Conservation (phyloP, 2,329 filamentous ascomycete species). For the Davidsoniella virescens region DNA sequence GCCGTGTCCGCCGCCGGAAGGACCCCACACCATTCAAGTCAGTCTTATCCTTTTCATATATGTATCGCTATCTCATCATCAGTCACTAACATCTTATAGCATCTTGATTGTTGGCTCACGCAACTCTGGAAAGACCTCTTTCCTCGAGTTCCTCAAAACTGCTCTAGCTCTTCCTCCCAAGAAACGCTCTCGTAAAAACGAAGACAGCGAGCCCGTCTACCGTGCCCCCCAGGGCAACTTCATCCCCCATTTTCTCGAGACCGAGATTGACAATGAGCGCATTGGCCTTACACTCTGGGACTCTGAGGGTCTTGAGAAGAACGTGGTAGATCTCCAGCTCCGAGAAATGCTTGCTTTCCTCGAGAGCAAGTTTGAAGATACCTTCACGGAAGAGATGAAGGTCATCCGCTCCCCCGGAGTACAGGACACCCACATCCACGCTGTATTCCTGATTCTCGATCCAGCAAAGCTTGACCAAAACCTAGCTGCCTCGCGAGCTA, state of each 20-base stretch:
- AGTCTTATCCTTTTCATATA: slow-evolving; percentile 27
- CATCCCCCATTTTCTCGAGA: slow-evolving; percentile 78
- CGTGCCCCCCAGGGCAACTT: slow-evolving; percentile 50
- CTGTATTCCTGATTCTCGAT: slow-evolving; percentile 82
- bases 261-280: slow-evolving; percentile 81
- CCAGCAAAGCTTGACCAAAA: slow-evolving; percentile 73
- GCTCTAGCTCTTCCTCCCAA: slow-evolving; percentile 69
- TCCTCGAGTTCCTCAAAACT: slow-evolving; percentile 86
- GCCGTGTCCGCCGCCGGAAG: slow-evolving; percentile 82
- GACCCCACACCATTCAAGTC: slow-evolving; percentile 98
- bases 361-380: slow-evolving; percentile 97
- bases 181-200: slow-evolving; percentile 45
- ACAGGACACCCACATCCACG: slow-evolving; percentile 94
- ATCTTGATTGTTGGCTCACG: slow-evolving; percentile 80
- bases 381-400: slow-evolving; percentile 94
- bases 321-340: slow-evolving; percentile 83
- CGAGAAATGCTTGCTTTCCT: slow-evolving; percentile 83
- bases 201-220: slow-evolving; percentile 42
- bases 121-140: slow-evolving; percentile 85
- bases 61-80: neutral
- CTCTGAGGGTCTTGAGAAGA: slow-evolving; percentile 87
- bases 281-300: slow-evolving; percentile 93
- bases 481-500: slow-evolving; percentile 48
- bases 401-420: slow-evolving; percentile 83
- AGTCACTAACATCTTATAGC: slow-evolving; percentile 29